A percentile compares a stretch with the other conserved stretches of the same genome.
Evolutionary conservation across 1,284 basidiomycete species (phyloP).

Genomic region (Ustilago esculenta): DNA sequence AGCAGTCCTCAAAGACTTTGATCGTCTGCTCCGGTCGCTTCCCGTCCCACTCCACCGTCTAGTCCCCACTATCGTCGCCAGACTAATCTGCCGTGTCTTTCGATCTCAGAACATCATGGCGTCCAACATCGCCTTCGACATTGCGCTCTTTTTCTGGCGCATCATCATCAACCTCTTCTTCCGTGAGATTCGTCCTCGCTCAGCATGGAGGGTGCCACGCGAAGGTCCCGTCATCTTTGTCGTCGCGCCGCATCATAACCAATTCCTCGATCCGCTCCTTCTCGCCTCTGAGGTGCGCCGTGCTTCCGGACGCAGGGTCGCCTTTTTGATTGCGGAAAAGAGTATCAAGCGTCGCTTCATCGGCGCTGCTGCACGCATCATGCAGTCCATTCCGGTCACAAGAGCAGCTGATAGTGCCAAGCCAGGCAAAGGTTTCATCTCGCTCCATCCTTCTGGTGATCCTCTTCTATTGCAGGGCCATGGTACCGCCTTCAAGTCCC

Average conservation of each 20-base stretch:
- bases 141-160: slow-evolving; percentile 71
- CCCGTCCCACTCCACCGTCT: slow-evolving; percentile 58
- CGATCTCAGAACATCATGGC: slow-evolving; percentile 57
- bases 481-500: slow-evolving; percentile 80
- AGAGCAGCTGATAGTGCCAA: slow-evolving; percentile 90
- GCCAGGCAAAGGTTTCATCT: slow-evolving; percentile 79
- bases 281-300: slow-evolving; percentile 84
- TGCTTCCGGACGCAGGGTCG: slow-evolving; percentile 83
- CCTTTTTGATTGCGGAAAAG: slow-evolving; percentile 92
- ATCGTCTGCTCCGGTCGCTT: slow-evolving; percentile 51
- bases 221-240: slow-evolving; percentile 96
- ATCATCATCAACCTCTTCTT: slow-evolving; percentile 95
- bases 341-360: slow-evolving; percentile 84
- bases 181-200: slow-evolving; percentile 91
- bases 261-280: slow-evolving; percentile 96
- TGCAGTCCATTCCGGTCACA: slow-evolving; percentile 81
- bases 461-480: slow-evolving; percentile 79
- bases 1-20: slow-evolving; percentile 49
- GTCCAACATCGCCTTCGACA: slow-evolving; percentile 67
- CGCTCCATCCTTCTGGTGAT: slow-evolving; percentile 72
- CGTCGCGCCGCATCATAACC: slow-evolving; percentile 92
- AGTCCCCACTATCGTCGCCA: slow-evolving; percentile 53
- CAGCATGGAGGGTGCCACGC: slow-evolving; percentile 89
- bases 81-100: slow-evolving; percentile 51
- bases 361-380: slow-evolving; percentile 83